Percentiles rank a stretch among this genome's conserved stretches.
phyloP scores from a whole-genome alignment of 2,329 filamentous ascomycete species.

The Coniochaeta sp. region DNA sequence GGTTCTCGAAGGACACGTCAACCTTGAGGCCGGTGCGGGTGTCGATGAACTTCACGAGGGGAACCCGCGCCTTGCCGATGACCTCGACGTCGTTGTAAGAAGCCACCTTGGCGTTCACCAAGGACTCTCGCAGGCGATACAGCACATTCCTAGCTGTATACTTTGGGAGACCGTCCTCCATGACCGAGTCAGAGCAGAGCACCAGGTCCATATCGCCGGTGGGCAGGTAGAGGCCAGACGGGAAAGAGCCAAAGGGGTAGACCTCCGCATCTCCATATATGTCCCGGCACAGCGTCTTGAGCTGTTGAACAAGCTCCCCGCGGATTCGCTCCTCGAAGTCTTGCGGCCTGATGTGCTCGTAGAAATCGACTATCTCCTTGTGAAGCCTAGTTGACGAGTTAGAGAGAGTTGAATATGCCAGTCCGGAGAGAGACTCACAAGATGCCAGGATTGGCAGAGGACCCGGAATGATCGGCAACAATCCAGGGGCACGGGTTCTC shows the following conservation, averaged over 20 bases:
- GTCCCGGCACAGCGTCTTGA: constrained; percentile 52
- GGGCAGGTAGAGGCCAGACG: constrained; percentile 64
- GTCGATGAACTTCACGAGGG: constrained; percentile 88
- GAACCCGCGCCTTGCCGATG: constrained; percentile 74
- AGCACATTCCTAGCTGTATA: constrained; percentile 49
- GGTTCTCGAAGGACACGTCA: constrained; percentile 92
- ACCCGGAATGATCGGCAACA: constrained; percentile 44
- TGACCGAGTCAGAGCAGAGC: constrained; percentile 56
- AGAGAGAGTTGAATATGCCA: constrained; percentile 8
- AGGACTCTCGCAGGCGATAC: constrained; percentile 51
- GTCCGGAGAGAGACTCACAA: constrained; percentile 38
- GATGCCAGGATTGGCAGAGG: constrained; percentile 43
- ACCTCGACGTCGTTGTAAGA: constrained; percentile 53
- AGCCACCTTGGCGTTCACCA: constrained; percentile 51
- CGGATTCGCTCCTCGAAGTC: constrained; percentile 73
- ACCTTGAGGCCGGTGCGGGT: constrained; percentile 70
- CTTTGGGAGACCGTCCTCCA: constrained; percentile 36
- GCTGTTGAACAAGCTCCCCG: constrained; percentile 60
- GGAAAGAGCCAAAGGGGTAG: constrained; percentile 85
- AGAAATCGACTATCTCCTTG: constrained; percentile 86
- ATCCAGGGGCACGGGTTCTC: constrained; percentile 58
- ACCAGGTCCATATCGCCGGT: constrained; percentile 93
- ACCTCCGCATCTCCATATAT: constrained; percentile 57
- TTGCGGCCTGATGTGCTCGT: constrained; percentile 72
- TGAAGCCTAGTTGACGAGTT: constrained; percentile 54